Percentiles rank a stretch among this genome's conserved stretches.
phyloP scores from a whole-genome alignment of 805 yeast genomes.

The Pichia gijzeniarum region DNA sequence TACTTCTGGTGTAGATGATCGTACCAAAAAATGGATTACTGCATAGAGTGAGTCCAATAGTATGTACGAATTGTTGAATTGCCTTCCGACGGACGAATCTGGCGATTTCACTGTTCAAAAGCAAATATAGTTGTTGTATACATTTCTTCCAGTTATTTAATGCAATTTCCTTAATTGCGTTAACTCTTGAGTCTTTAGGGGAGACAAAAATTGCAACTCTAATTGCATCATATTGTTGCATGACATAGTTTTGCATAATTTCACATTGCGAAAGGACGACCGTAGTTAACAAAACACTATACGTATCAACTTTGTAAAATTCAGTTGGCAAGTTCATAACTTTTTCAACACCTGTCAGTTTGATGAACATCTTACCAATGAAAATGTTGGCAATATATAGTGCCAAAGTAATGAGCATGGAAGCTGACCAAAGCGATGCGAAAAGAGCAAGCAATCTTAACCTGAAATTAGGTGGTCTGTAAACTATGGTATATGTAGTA shows the following conservation, averaged over 20 bases:
- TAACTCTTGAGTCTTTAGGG: not conserved
- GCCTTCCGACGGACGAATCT: not conserved
- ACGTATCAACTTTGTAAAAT: slow-evolving; percentile 10
- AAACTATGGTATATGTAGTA: slow-evolving; percentile 62
- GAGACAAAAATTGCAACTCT: not conserved
- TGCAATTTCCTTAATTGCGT: not conserved
- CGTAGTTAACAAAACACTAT: slow-evolving; percentile 7
- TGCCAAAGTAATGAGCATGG: slow-evolving; percentile 30
- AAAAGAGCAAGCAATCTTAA: slow-evolving; percentile 47
- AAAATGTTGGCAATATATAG: slow-evolving; percentile 17
- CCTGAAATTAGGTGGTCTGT: slow-evolving; percentile 76
- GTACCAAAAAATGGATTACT: too few species aligned
- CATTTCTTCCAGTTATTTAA: not conserved
- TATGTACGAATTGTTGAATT: too few species aligned
- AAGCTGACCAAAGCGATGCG: slow-evolving; percentile 39
- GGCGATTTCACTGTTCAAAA: not conserved
- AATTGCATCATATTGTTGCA: not conserved
- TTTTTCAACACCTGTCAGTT: not conserved
- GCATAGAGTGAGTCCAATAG: too few species aligned
- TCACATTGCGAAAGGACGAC: not conserved
- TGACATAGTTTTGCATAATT: not conserved
- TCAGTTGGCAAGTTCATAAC: slow-evolving; percentile 3
- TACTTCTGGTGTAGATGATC: too few species aligned
- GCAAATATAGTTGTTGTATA: not conserved
- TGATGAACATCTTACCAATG: slow-evolving; percentile 23